These are phyloP conservation scores for Amanita brunnescens DNA, from an alignment of 768 basidiomycete species.

Conservation along the genomic window DNA sequence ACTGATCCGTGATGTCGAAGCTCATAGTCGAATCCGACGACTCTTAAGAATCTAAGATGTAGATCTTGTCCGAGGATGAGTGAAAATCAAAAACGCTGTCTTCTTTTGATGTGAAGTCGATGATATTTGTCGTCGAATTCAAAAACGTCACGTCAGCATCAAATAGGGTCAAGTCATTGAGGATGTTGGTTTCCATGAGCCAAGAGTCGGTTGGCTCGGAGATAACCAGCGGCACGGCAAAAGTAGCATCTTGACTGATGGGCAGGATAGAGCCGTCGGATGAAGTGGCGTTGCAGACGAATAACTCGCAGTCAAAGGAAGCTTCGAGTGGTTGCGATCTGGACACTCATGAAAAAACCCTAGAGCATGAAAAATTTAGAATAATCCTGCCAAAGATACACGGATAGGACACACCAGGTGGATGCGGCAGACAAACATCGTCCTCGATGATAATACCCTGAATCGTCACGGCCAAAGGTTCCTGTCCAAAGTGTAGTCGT, in stretches of 20 bases:
- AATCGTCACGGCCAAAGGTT: not conserved
- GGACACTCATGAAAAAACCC: not conserved
- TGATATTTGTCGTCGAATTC: not conserved
- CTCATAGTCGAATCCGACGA: not conserved
- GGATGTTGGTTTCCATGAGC: not conserved
- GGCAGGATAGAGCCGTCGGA: not conserved
- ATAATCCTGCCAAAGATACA: not conserved
- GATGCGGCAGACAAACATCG: not conserved
- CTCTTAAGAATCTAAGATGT: not conserved
- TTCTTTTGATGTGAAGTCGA: not conserved
- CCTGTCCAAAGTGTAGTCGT: not conserved
- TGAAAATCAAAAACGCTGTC: not conserved
- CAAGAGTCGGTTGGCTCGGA: not conserved
- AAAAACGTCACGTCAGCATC: not conserved
- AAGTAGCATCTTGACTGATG: not conserved
- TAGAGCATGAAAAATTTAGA: not conserved
- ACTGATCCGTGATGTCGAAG: not conserved
- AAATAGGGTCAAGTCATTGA: not conserved
- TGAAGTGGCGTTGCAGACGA: not conserved
- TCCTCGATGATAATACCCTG: not conserved
- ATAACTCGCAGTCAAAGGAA: not conserved
- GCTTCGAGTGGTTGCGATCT: not conserved
- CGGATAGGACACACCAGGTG: not conserved
- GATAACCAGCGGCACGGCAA: not conserved
- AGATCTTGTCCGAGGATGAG: not conserved